Conservation (phyloP, 202 grass and related monocot species). For the Cymbopogon flexuosus region DNA sequence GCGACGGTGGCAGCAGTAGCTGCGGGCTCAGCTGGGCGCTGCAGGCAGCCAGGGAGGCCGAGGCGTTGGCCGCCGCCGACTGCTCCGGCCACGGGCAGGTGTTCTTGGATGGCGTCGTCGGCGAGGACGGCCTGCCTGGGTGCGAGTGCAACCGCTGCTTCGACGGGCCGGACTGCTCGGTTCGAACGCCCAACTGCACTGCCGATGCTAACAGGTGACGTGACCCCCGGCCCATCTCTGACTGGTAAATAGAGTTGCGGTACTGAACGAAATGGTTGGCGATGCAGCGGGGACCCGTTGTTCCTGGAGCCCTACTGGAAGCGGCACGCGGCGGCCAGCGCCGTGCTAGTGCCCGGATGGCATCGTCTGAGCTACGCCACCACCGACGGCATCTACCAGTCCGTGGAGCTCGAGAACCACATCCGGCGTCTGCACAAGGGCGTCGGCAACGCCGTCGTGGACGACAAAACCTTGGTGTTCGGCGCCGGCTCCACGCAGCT, state of each 20-base stretch:
- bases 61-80: slow-evolving; percentile 40
- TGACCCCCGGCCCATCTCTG: background rate
- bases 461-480: slow-evolving; percentile 52
- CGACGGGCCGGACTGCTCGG: slow-evolving; percentile 57
- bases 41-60: slow-evolving; percentile 52
- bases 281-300: slow-evolving; percentile 62
- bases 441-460: slow-evolving; percentile 55
- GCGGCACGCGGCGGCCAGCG: slow-evolving; percentile 45
- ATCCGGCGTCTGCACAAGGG: slow-evolving; percentile 54
- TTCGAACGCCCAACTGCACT: slow-evolving; percentile 40
- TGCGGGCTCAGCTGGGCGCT: slow-evolving; percentile 43
- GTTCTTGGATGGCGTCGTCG: slow-evolving; percentile 44
- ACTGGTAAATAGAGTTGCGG: background rate
- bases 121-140: slow-evolving; percentile 27
- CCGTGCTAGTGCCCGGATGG: slow-evolving; percentile 61
- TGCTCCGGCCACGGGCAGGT: slow-evolving; percentile 73
- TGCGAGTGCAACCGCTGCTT: slow-evolving; percentile 81
- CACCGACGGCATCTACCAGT: slow-evolving; percentile 28
- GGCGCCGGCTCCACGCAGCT: slow-evolving; percentile 50
- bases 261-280: background rate
- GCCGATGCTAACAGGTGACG: slow-evolving; percentile 48
- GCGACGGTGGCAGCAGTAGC: background rate
- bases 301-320: slow-evolving; percentile 83
- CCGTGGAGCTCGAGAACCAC: slow-evolving; percentile 59
- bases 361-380: slow-evolving; percentile 65